phyloP scores from a whole-genome alignment of 306 rosid genomes.

The Inga leiocalycina region DNA sequence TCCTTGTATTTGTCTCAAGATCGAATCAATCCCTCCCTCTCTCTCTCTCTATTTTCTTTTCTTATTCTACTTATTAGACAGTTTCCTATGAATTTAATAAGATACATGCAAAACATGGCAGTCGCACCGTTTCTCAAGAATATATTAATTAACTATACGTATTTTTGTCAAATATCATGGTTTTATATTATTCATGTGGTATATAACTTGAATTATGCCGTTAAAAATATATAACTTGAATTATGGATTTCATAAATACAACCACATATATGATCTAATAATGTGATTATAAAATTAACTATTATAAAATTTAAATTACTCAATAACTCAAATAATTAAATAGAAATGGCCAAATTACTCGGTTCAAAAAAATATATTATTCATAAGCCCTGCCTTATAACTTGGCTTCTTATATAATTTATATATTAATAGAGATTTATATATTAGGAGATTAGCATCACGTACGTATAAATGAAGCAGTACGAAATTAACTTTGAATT shows the following conservation, averaged over 20 bases:
- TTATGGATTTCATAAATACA: neutral
- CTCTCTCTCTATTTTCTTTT: neutral
- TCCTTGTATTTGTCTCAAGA: slow-evolving; percentile 62
- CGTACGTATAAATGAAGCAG: neutral
- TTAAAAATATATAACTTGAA: neutral
- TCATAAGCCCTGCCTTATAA: neutral
- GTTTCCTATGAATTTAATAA: neutral
- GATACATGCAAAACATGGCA: neutral
- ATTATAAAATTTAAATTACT: neutral
- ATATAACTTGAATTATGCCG: neutral
- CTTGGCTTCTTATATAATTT: neutral
- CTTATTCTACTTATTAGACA: neutral
- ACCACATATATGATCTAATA: neutral
- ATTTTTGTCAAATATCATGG: neutral
- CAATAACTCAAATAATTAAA: neutral
- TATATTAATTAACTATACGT: neutral
- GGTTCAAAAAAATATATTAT: neutral
- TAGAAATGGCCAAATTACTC: neutral
- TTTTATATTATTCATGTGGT: neutral
- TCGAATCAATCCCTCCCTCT: neutral
- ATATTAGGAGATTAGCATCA: neutral
- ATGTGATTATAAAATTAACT: neutral
- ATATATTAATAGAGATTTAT: neutral
- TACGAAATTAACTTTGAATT: neutral
- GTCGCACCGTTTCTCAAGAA: neutral